These are phyloP conservation scores for Whalleya microplaca DNA, from an alignment of 2,329 filamentous ascomycete genomes.

Conservation along the genomic window DNA sequence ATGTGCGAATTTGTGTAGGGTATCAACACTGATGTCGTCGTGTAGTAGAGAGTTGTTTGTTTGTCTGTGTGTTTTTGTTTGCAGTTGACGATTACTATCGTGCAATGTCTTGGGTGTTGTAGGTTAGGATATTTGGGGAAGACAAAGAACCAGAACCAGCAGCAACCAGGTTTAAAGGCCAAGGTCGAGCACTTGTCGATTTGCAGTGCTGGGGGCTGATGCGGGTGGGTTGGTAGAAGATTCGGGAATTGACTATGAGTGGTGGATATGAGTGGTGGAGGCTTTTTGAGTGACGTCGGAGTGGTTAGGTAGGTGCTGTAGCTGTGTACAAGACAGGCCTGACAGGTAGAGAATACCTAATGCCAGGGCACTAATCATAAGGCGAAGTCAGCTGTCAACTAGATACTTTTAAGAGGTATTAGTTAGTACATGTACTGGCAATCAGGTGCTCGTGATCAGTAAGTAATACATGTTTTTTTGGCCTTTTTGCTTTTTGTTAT, in stretches of 20 bases:
- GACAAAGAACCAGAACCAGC: neutral
- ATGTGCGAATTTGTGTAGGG: neutral
- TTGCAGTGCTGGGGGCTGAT: constrained; percentile 18
- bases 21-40: neutral
- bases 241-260: constrained; percentile 33
- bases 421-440: no score
- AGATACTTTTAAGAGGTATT: no score
- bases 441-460: neutral
- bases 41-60: neutral
- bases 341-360: no score
- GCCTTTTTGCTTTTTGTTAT: no score
- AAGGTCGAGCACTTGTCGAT: neutral
- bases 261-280: constrained; percentile 11
- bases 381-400: neutral
- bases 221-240: constrained; percentile 27
- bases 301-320: constrained; percentile 20
- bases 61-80: neutral
- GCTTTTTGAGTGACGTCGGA: constrained; percentile 5
- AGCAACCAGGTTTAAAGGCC: neutral
- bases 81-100: constrained; percentile 4
- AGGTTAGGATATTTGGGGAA: neutral
- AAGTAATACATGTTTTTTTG: no score
- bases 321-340: constrained; percentile 16
- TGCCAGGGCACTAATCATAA: neutral
- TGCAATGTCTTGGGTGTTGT: neutral